Conservation (phyloP, 164 flowering plant genomes). For the Cinnamomum micranthum region DNA sequence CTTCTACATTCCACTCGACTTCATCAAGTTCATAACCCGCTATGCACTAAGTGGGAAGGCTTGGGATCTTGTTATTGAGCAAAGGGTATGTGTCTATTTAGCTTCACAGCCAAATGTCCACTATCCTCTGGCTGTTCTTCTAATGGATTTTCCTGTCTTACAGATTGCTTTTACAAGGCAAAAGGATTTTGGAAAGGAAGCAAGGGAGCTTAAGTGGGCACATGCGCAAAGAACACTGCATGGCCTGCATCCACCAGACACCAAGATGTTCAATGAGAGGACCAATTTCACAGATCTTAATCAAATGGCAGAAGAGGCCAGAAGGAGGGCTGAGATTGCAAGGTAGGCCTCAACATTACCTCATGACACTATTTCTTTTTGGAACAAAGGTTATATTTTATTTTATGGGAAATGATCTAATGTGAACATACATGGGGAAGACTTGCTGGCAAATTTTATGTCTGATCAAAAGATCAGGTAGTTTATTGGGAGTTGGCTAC, state of each 20-base stretch:
- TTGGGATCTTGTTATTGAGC: slow-evolving; percentile 89
- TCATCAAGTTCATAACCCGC: slow-evolving; percentile 65
- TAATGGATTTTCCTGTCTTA: slow-evolving; percentile 6
- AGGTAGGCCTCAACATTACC: slow-evolving; percentile 35
- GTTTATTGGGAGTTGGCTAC: background rate
- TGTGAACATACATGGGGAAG: background rate
- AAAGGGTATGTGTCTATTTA: slow-evolving; percentile 48
- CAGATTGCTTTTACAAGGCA: slow-evolving; percentile 91
- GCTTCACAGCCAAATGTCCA: background rate
- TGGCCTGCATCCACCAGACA: slow-evolving; percentile 79
- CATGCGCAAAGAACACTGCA: slow-evolving; percentile 89
- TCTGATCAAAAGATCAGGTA: background rate
- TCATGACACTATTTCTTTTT: no score
- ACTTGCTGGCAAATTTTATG: background rate
- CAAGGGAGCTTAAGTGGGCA: slow-evolving; percentile 82
- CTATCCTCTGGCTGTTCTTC: background rate
- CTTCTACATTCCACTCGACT: slow-evolving; percentile 72
- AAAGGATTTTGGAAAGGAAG: slow-evolving; percentile 87
- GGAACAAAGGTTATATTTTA: background rate
- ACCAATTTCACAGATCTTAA: slow-evolving; percentile 47
- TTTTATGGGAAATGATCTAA: background rate
- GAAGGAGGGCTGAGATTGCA: slow-evolving; percentile 60
- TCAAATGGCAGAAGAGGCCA: slow-evolving; percentile 86
- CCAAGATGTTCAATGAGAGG: slow-evolving; percentile 61
- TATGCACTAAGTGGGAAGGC: slow-evolving; percentile 80